Evolutionary conservation across 257 asterid genomes (phyloP), one percentile per base, ranked within the genome.

Genomic region (Apocynum venetum): DNA sequence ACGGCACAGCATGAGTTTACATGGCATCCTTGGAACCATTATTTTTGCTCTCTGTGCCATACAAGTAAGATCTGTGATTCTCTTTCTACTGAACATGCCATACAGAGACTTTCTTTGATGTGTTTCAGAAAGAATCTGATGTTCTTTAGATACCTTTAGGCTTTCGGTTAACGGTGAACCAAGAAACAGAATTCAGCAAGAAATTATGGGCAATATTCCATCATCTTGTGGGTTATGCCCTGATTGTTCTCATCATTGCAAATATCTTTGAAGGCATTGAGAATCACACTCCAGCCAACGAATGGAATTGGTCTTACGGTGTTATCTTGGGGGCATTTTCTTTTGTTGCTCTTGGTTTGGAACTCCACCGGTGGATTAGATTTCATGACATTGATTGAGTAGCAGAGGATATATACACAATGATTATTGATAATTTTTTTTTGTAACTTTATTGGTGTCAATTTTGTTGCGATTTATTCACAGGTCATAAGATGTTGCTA

Each of bases 1-100:
- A 66, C 52, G 78, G 31, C 77, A 72, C 40, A 60, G n/a, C 0
- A 70, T 84, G 82, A 82, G 77, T 74, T 79, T 80, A 10, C 91
- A 88, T 77, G 91, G 91, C 36, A 74, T 85, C 74, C 74, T 87
- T 51, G 91, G 91, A 0, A 87, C 91, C 56, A 17, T 78, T 40
- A 80, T 88, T 70, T 78, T 85, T 31, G 81, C 81, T 25, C 59
- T 84, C 15, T 73, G 85, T 11, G 74, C 78, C 11, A 41, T 85
- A 74, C 89, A 85, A 82, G 91, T 87, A 80, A 53, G 78, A 49
- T 17, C 63, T 38, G 8, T 4, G 2, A 2, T 70, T 31, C 9
- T 71, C 12, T n/a, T 60, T n/a, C 40, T 70, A 17, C 3, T 0
- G 14, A 5, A 60, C 11, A 5, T 46, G 35, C 35, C 10, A 11